Conservation (phyloP, 441 rosid genomes). For the Gossypium lobatum region DNA sequence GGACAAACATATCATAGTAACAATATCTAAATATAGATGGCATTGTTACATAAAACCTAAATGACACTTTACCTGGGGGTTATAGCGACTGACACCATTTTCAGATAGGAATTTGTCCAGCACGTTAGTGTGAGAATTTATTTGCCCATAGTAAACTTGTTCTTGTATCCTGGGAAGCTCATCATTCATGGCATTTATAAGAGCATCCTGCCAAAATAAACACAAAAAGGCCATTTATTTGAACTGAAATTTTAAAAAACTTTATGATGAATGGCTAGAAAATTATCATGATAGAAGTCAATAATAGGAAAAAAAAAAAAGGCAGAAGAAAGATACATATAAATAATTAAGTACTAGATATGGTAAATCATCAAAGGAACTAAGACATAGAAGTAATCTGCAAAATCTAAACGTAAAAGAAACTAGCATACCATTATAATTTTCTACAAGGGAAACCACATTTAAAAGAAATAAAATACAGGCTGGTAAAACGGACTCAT, state of each 20-base stretch:
- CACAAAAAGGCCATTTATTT: slow-evolving; percentile 17
- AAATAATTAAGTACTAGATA: not conserved
- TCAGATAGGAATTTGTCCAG: slow-evolving; percentile 85
- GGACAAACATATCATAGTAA: not conserved
- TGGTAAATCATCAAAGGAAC: not conserved
- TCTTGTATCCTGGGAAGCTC: slow-evolving; percentile 96
- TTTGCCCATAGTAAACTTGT: slow-evolving; percentile 90
- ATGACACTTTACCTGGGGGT: slow-evolving; percentile 63
- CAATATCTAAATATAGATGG: slow-evolving; percentile 2
- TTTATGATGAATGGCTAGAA: slow-evolving; percentile 9
- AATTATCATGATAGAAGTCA: slow-evolving; percentile 6
- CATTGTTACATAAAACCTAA: slow-evolving; percentile 13
- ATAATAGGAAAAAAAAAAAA: slow-evolving; percentile 6
- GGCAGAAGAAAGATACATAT: not conserved
- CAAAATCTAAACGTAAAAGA: slow-evolving; percentile 2
- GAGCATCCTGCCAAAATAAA: slow-evolving; percentile 63
- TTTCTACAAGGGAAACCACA: slow-evolving; percentile 1
- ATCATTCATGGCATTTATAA: slow-evolving; percentile 89
- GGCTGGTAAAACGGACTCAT: not conserved
- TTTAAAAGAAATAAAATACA: not conserved
- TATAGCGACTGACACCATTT: slow-evolving; percentile 88
- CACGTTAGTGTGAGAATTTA: slow-evolving; percentile 78
- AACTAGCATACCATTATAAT: not conserved
- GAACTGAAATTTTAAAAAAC: not conserved
- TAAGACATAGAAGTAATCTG: not conserved